Base-by-base conservation (phyloP, 2,329 filamentous ascomycete genomes). In the Myriosclerotinia scirpicola region DNA sequence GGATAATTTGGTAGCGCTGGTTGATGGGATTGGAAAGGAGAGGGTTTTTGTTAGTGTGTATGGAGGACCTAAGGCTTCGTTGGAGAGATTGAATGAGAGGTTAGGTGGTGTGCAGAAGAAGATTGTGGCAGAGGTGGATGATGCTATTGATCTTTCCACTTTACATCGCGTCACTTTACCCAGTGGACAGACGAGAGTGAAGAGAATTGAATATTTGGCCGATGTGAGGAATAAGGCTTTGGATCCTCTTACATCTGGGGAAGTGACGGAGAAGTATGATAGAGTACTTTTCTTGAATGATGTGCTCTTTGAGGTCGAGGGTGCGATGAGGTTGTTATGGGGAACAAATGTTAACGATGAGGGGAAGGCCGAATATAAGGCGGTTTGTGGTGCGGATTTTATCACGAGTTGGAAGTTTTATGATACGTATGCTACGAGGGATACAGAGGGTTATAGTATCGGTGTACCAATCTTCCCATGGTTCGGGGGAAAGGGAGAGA, bases 1-100 rank as follows among this genome's bases (percentile, higher is more conserved):
- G 0, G 75, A 82, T 67, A 81, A 83, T 34, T 75, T 93, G 0
- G 74, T 88, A 52, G 79, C 85, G 26, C 77, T 93, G 64, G 83
- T 92, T 42, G 80, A 90, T 59, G 75, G 90, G 40, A 80, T 93
- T 48, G 90, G 90, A 0, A 81, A 83, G 17, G 80, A 88, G 46
- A 90, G 91, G 72, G 86, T 89, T 2, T 90, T 87, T 73, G 77
- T 93, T 65, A 90, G 88, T 76, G 84, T 93, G 42, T 92, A 91
- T 75, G 90, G 88, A 42, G 87, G 87, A 1, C 77, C 81, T 20
- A 80, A 80, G 66, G 76, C 78, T 44, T 86, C 88, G 0, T 78
- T 92, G 65, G 73, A 78, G 40, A 76, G 79, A 2, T 81, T 92
- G 55, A 81, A 82, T 65, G 73, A 77, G n/a, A 80, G 73, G 44